Conservation (phyloP, 768 basidiomycete genomes). For the Lactifluus pinguis region DNA sequence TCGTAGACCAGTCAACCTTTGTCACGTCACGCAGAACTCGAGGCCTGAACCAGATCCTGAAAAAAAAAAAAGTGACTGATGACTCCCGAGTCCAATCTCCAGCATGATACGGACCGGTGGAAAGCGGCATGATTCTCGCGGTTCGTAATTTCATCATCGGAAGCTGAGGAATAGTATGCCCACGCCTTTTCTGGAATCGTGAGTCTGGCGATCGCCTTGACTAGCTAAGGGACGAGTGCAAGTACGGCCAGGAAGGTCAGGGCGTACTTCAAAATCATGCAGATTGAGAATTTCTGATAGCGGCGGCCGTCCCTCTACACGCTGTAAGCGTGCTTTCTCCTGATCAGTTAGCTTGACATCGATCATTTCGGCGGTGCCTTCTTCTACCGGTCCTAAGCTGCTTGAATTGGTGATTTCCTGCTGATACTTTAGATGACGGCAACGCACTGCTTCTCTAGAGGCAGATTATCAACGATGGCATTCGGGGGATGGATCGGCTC, state of each 20-base stretch:
- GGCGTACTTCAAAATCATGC: conserved; percentile 84
- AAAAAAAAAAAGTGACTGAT: too few species aligned
- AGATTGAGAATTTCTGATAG: conserved; percentile 77
- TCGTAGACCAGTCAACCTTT: conserved; percentile 77
- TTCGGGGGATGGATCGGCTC: conserved; percentile 86
- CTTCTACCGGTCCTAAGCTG: conserved; percentile 63
- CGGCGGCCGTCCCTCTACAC: conserved; percentile 55
- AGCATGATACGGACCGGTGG: conserved; percentile 49
- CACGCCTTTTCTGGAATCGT: conserved; percentile 84
- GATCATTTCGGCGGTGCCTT: conserved; percentile 52
- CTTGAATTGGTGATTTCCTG: not conserved
- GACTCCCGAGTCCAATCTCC: not conserved
- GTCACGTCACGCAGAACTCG: conserved; percentile 66
- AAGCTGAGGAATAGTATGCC: conserved; percentile 96
- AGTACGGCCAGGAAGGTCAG: not conserved
- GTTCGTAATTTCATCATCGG: conserved; percentile 88
- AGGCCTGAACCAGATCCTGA: conserved; percentile 29
- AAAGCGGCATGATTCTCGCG: conserved; percentile 89
- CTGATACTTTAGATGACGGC: not conserved
- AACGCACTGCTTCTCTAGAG: conserved; percentile 63
- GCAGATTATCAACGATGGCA: conserved; percentile 67
- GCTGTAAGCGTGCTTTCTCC: conserved; percentile 59
- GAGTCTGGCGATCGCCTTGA: conserved; percentile 68
- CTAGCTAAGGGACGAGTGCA: not conserved
- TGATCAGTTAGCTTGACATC: conserved; percentile 56